phyloP scores from a whole-genome alignment of 1,139 yeast species.

The Blastobotrys malaysiensis region DNA sequence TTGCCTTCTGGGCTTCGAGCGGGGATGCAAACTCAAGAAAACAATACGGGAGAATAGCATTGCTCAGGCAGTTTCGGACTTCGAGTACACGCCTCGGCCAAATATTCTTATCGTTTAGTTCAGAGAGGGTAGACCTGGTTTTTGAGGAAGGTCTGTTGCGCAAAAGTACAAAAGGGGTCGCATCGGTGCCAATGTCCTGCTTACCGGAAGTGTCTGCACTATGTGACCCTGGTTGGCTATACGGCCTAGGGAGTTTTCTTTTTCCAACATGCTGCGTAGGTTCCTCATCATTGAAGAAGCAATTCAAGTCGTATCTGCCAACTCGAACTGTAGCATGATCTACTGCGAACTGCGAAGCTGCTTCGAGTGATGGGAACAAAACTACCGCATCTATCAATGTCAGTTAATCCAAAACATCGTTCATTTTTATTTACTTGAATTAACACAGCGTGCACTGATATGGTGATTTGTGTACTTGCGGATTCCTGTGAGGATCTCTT shows the following conservation, averaged over 20 bases:
- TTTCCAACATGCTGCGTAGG: not conserved
- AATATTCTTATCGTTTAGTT: not conserved
- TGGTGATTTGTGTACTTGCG: not conserved
- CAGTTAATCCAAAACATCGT: not conserved
- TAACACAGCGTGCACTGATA: not conserved
- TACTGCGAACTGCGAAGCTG: not conserved
- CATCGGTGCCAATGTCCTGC: not conserved
- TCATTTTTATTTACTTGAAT: not conserved
- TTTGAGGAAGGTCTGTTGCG: not conserved
- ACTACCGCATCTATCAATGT: not conserved
- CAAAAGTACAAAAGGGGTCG: constrained; percentile 1
- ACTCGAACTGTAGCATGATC: not conserved
- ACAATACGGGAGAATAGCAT: not conserved
- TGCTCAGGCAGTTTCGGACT: not conserved
- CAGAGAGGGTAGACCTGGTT: not conserved
- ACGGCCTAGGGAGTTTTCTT: not conserved
- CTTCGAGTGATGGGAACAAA: not conserved
- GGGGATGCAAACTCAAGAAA: constrained; percentile 3
- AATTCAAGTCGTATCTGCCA: not conserved
- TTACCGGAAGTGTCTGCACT: not conserved
- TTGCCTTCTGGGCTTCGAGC: not conserved
- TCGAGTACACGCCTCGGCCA: not conserved
- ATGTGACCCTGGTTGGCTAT: not conserved
- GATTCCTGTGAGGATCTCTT: not conserved
- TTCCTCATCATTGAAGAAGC: not conserved